Base-by-base conservation (phyloP, 2,329 filamentous ascomycete genomes). In the Daldinia sp. region DNA sequence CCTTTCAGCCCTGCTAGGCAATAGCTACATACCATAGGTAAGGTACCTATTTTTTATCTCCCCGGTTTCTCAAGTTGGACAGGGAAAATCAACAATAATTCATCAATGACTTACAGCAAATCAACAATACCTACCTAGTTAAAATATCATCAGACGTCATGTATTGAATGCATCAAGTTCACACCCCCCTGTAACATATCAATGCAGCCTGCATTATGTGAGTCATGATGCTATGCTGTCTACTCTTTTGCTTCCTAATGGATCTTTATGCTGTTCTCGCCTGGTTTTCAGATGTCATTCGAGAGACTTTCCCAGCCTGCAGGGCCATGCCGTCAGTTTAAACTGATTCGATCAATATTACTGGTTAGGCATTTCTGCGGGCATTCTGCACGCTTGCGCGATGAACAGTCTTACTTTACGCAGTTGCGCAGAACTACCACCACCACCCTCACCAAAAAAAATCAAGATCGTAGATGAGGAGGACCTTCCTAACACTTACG, bases 131-230 rank as follows among this genome's bases (percentile, higher is more conserved):
- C n/a, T n/a, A n/a, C n/a, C n/a, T n/a, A 54, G 5, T 53, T 59
- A 42, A 60, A 13, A 56, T 62, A 57, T 46, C 41, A 26, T 56
- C 59, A 70, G 58, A 74, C 69, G 69, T 74, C 74, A 73, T 74
- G 69, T 70, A 74, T 65, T 26, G 39, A 65, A 46, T 51, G 71
- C 68, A 71, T 71, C 53, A 56, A 60, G 37, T 6, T 39, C 10
- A 23, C 33, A 33, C 60, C 57, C 63, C 59, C 63, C 60, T 68
- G 68, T 57, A 68, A 69, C 67, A 64, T 35, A 59, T 70, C 56
- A 67, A 73, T 68, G 69, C 71, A 68, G 48, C 46, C 26, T 33
- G n/a, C 35, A 39, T 35, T 55, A 67, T 76, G 74, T 76, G 74
- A 76, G 74, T 76, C 73, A 76, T 74, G 30, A 35, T 15, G 13